Conservation (phyloP, 768 basidiomycete genomes). For the Leccinum boreale region DNA sequence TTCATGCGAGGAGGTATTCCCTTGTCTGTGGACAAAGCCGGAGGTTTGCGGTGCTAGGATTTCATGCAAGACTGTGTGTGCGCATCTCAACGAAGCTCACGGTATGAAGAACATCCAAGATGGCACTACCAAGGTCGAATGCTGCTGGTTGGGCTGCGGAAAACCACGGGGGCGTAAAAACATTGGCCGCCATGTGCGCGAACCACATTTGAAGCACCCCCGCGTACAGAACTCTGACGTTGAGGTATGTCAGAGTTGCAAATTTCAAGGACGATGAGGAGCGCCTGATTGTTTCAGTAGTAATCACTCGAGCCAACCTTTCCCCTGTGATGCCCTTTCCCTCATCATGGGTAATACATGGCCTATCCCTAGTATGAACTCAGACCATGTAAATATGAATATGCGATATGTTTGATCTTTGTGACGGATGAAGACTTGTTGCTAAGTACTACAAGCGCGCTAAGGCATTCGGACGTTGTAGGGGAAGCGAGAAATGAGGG, state of each 20-base stretch:
- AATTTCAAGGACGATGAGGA: background rate
- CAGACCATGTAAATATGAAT: background rate
- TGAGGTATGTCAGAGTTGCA: background rate
- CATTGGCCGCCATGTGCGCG: background rate
- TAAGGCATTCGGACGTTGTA: too few relatives aligned
- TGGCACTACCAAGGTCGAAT: accelerated
- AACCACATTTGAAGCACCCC: background rate
- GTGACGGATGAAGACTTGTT: too few relatives aligned
- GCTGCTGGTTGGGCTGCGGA: background rate
- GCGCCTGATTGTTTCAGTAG: background rate
- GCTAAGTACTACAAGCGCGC: too few relatives aligned
- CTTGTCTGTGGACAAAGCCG: background rate
- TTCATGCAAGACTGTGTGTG: background rate
- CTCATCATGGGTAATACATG: background rate
- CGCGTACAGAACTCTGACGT: background rate
- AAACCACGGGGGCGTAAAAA: background rate
- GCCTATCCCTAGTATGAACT: background rate
- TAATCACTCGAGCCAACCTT: background rate
- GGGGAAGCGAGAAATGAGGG: too few relatives aligned
- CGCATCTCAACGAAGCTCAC: background rate
- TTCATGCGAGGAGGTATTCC: background rate
- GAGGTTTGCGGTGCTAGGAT: background rate
- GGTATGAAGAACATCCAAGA: background rate
- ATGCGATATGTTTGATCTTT: background rate
- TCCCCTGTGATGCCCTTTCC: background rate